Conservation (phyloP, 2,329 filamentous ascomycete species). For the Pseudogymnoascus sp. region DNA sequence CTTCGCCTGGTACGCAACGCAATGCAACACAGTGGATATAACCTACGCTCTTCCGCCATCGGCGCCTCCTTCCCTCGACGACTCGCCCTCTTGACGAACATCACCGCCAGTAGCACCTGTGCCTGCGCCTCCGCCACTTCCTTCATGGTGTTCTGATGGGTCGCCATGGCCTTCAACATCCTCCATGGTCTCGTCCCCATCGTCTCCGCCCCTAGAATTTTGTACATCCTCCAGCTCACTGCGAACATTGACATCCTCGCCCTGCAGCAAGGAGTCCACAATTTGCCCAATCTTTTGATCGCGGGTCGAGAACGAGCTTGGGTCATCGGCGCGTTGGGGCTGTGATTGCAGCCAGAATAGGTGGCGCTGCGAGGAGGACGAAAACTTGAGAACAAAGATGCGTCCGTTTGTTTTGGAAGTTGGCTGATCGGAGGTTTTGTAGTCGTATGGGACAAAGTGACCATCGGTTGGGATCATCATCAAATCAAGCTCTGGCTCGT, state of each 20-base stretch:
- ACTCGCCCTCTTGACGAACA: constrained; percentile 79
- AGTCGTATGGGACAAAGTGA: constrained; percentile 77
- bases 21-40: constrained; percentile 18
- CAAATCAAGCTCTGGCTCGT: constrained; percentile 74
- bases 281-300: constrained; percentile 84
- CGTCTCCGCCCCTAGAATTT: constrained; percentile 45
- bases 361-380: constrained; percentile 80
- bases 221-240: constrained; percentile 59
- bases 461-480: constrained; percentile 90
- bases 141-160: constrained; percentile 47
- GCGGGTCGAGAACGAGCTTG: constrained; percentile 72
- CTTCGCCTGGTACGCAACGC: constrained; percentile 3
- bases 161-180: constrained; percentile 61
- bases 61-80: constrained; percentile 81
- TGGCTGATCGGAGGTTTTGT: constrained; percentile 49
- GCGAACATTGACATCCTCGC: constrained; percentile 75
- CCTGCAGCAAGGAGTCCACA: constrained; percentile 74
- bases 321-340: constrained; percentile 61
- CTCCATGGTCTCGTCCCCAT: constrained; percentile 70
- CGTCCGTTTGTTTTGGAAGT: constrained; percentile 70
- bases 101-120: constrained; percentile 84
- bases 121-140: constrained; percentile 71
- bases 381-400: constrained; percentile 89
- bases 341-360: constrained; percentile 97
- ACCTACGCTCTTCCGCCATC: constrained; percentile 99